These are phyloP conservation scores for Podaxis pistillaris DNA, from an alignment of 768 basidiomycete genomes.

Conservation along the genomic window DNA sequence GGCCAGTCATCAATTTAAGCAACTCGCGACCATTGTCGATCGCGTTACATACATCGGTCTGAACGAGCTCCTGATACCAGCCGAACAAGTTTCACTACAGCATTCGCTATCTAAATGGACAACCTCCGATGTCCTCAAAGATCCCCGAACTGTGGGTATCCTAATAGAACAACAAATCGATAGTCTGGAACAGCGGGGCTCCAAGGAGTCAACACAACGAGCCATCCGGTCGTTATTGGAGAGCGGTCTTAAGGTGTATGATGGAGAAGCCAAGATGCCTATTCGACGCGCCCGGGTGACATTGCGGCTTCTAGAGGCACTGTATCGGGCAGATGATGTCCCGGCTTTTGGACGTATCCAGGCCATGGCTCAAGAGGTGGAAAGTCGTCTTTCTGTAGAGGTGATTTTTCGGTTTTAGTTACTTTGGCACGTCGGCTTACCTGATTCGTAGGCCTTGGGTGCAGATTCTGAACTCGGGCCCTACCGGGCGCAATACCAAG, in stretches of 20 bases:
- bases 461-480: conserved; percentile 32
- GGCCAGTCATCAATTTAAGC: conserved; percentile 40
- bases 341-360: conserved; percentile 32
- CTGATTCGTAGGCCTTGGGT: conserved; percentile 28
- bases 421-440: not conserved
- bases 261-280: conserved; percentile 40
- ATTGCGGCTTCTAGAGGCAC: conserved; percentile 51
- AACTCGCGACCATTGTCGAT: conserved; percentile 61
- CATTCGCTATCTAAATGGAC: conserved; percentile 15
- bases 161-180: conserved; percentile 63
- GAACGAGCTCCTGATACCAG: conserved; percentile 60
- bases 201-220: conserved; percentile 53
- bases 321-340: conserved; percentile 34
- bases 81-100: conserved; percentile 48
- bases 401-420: conserved; percentile 28
- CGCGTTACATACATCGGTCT: conserved; percentile 63
- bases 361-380: conserved; percentile 38
- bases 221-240: conserved; percentile 42
- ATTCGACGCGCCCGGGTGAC: conserved; percentile 58
- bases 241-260: conserved; percentile 53
- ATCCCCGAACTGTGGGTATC: conserved; percentile 40
- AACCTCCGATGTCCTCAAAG: not conserved
- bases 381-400: conserved; percentile 37
- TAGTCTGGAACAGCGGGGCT: conserved; percentile 49
- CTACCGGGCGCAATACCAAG: conserved; percentile 47